These are phyloP conservation scores for Cinnamomum chago DNA, from an alignment of 164 flowering plant species.

Conservation along the genomic window DNA sequence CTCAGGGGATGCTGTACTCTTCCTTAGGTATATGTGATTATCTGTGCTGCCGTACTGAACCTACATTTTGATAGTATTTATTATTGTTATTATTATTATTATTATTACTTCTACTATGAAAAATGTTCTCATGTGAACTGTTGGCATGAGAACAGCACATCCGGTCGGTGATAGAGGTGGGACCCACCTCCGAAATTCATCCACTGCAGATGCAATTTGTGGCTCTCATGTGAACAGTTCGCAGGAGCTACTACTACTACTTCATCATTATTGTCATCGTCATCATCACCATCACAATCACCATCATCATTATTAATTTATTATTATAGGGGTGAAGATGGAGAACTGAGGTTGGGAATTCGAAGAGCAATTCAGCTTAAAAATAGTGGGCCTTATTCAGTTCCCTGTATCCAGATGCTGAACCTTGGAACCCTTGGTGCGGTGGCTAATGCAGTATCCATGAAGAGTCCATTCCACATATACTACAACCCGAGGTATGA, in stretches of 20 bases:
- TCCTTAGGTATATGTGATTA: conserved; percentile 58
- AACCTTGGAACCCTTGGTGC: conserved; percentile 33
- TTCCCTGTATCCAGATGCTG: conserved; percentile 34
- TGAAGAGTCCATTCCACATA: conserved; percentile 47
- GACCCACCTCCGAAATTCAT: too few species aligned
- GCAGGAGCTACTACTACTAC: too few species aligned
- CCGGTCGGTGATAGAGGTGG: too few species aligned
- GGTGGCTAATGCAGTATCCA: conserved; percentile 58
- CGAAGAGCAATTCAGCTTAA: conserved; percentile 75
- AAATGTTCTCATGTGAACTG: too few species aligned
- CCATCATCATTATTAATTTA: background rate
- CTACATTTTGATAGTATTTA: background rate
- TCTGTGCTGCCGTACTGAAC: background rate
- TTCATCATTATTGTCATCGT: too few species aligned
- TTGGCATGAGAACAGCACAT: too few species aligned
- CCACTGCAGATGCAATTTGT: too few species aligned
- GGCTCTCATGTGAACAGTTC: too few species aligned
- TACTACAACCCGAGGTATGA: conserved; percentile 86
- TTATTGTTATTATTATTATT: background rate
- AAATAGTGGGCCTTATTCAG: conserved; percentile 27
- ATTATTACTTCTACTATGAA: too few species aligned
- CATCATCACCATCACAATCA: too few species aligned
- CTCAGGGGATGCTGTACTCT: conserved; percentile 97
- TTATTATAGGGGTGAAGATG: conserved; percentile 69
- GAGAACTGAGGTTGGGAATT: conserved; percentile 85